These are phyloP conservation scores for Lenwebbia sp. DNA, from an alignment of 345 rosid species.

Conservation along the genomic window DNA sequence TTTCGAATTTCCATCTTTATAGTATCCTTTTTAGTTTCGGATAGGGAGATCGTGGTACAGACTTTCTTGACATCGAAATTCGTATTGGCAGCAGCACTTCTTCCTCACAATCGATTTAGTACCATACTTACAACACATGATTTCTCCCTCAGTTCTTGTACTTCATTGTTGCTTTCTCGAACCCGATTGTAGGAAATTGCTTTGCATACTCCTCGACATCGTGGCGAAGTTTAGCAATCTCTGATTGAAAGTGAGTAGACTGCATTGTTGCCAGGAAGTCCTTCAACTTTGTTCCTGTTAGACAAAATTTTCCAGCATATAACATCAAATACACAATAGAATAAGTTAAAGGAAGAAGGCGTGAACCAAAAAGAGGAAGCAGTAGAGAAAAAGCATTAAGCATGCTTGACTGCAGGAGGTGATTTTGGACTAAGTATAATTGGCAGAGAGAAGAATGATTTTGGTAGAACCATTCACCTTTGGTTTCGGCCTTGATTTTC, in stretches of 20 bases:
- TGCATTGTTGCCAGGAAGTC: conserved; percentile 64
- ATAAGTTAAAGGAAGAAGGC: conserved; percentile 9
- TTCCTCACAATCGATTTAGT: not conserved
- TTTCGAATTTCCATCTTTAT: not conserved
- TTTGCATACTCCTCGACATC: conserved; percentile 84
- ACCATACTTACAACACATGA: not conserved
- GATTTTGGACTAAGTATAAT: not conserved
- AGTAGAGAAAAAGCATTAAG: not conserved
- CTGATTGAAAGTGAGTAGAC: conserved; percentile 48
- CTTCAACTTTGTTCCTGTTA: conserved; percentile 76
- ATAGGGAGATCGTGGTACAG: not conserved
- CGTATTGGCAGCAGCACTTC: not conserved
- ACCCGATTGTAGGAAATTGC: conserved; percentile 94
- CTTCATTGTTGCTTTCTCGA: conserved; percentile 94
- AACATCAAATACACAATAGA: not conserved
- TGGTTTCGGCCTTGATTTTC: conserved; percentile 72
- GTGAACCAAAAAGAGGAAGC: not conserved
- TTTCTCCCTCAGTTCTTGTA: conserved; percentile 59
- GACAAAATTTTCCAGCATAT: not conserved
- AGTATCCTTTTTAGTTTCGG: not conserved
- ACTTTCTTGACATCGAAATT: not conserved
- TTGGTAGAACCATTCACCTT: conserved; percentile 32
- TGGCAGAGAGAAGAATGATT: not conserved
- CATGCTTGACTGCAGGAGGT: not conserved
- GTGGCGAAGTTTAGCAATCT: conserved; percentile 54